A percentile compares a stretch with the other conserved stretches of the same genome.
phyloP scores from a whole-genome alignment of 768 basidiomycete genomes.

The Saitozyma podzolica region DNA sequence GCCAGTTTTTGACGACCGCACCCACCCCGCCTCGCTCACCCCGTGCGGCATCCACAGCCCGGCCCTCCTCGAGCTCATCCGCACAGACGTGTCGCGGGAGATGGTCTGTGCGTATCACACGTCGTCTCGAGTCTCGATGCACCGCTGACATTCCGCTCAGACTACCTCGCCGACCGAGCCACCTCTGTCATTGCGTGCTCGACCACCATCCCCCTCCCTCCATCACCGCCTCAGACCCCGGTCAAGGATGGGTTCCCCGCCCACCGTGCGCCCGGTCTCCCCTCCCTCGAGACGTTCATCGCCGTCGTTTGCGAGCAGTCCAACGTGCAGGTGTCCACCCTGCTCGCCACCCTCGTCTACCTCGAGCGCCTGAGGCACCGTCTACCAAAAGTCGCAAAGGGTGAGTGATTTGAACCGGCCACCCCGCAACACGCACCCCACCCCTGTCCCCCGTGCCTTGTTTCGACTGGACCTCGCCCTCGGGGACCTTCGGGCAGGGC shows the following conservation, averaged over 20 bases:
- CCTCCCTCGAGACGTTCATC: conserved; percentile 83
- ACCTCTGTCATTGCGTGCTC: conserved; percentile 66
- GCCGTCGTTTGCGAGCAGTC: conserved; percentile 74
- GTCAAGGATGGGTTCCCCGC: conserved; percentile 55
- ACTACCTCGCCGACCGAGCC: conserved; percentile 75
- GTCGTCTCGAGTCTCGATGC: background rate
- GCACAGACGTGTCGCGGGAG: conserved; percentile 72
- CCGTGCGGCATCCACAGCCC: conserved; percentile 67
- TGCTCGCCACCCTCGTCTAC: conserved; percentile 88
- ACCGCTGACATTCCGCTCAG: conserved; percentile 23
- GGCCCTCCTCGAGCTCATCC: conserved; percentile 74
- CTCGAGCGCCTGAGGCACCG: conserved; percentile 80
- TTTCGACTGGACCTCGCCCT: too few relatives aligned
- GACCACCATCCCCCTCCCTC: conserved; percentile 54
- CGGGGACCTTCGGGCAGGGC: background rate
- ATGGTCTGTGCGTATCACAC: conserved; percentile 65
- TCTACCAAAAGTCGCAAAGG: conserved; percentile 81
- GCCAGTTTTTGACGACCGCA: conserved; percentile 48
- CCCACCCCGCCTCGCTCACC: conserved; percentile 48
- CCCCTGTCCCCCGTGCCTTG: too few relatives aligned
- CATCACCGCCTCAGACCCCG: conserved; percentile 70
- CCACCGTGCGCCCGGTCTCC: conserved; percentile 53
- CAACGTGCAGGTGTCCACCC: conserved; percentile 85
- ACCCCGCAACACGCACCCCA: too few relatives aligned
- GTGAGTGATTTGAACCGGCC: conserved; percentile 52